These are phyloP conservation scores for Russula vinacea DNA, from an alignment of 768 basidiomycete genomes.

Conservation along the genomic window DNA sequence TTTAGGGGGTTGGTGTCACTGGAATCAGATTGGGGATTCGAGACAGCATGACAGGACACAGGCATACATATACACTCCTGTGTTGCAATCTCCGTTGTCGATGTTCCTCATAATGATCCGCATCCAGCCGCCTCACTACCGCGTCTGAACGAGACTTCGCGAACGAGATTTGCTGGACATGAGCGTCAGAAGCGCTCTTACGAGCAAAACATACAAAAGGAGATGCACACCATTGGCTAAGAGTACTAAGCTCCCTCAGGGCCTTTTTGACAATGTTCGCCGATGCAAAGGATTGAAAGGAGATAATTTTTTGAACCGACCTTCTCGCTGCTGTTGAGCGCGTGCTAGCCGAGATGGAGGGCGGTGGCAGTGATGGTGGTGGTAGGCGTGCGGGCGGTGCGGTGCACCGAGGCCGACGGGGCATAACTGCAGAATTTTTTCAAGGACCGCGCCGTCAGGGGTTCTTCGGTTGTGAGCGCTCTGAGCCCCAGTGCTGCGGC, in stretches of 20 bases:
- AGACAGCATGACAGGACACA: constrained; percentile 9
- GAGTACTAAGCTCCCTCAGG: constrained; percentile 90
- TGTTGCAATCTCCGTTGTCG: constrained; percentile 69
- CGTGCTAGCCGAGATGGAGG: no score
- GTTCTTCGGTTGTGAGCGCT: no score
- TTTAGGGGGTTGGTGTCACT: constrained; percentile 91
- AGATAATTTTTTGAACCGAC: no score
- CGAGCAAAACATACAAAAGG: background rate
- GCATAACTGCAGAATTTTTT: no score
- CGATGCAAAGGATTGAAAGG: constrained; percentile 82
- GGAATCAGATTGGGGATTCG: constrained; percentile 15
- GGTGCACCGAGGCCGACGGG: no score
- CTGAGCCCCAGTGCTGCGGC: no score
- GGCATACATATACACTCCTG: constrained; percentile 63
- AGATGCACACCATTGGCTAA: constrained; percentile 80
- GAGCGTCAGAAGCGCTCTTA: constrained; percentile 3
- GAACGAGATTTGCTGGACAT: constrained; percentile 86
- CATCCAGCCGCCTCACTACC: constrained; percentile 74
- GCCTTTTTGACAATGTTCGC: constrained; percentile 83
- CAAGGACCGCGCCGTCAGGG: no score
- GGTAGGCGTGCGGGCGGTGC: no score
- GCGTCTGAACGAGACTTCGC: constrained; percentile 86
- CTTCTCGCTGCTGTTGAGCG: no score
- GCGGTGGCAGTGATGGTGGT: no score
- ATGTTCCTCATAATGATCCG: constrained; percentile 66